Evolutionary conservation across 2,329 filamentous ascomycete genomes (phyloP).

Genomic region (Alternaria brassicae): DNA sequence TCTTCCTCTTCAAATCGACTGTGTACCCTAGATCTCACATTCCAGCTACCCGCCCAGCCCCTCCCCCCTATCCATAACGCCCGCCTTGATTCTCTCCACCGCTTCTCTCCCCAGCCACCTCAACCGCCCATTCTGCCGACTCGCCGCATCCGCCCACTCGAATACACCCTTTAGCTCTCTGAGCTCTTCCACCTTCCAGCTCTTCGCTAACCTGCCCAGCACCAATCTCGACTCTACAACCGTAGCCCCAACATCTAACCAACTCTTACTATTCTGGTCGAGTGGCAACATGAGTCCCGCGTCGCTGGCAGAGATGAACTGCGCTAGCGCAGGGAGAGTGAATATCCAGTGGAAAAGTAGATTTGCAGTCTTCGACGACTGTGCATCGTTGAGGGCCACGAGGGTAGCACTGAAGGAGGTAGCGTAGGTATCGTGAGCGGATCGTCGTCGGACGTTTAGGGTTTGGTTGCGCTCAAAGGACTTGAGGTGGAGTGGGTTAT

Average conservation of each 20-base stretch:
- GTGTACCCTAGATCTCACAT: too few relatives aligned
- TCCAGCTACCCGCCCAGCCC: conserved; percentile 17
- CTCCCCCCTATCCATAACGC: conserved; percentile 53
- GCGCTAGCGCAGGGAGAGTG: conserved; percentile 61
- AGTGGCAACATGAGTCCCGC: conserved; percentile 54
- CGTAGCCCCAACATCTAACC: conserved; percentile 63
- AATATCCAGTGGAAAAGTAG: conserved; percentile 78
- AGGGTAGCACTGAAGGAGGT: conserved; percentile 77
- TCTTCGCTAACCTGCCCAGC: conserved; percentile 58
- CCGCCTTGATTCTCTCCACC: conserved; percentile 62
- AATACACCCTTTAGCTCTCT: conserved; percentile 70
- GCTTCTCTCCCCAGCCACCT: conserved; percentile 65
- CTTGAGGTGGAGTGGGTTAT: conserved; percentile 66
- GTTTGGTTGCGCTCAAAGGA: conserved; percentile 75
- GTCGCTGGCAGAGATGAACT: conserved; percentile 64
- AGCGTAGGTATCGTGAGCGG: conserved; percentile 62
- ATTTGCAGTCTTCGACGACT: conserved; percentile 46
- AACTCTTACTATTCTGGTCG: conserved; percentile 54
- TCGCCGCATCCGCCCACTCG: conserved; percentile 65
- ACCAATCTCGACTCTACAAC: conserved; percentile 76
- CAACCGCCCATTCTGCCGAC: conserved; percentile 48
- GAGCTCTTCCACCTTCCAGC: conserved; percentile 56
- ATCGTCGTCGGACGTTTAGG: conserved; percentile 75
- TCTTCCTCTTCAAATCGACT: not conserved
- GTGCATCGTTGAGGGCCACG: conserved; percentile 71